Base-by-base conservation (phyloP, 31 red algal genomes). In the Endocladia muricata region DNA sequence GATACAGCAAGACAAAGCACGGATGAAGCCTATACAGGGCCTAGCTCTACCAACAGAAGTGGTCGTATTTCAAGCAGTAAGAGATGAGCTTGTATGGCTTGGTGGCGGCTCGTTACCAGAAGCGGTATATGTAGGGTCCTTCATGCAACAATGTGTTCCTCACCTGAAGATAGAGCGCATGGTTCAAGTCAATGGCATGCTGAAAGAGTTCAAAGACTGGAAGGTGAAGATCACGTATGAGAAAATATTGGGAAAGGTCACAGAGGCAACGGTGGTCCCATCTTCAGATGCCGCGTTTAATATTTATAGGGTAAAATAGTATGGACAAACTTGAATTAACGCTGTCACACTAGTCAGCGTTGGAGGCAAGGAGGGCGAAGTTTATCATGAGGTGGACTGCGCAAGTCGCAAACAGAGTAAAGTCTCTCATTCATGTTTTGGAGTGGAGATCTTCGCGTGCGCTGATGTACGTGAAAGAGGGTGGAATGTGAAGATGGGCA, bases 271-370 rank as follows among this genome's bases (percentile, higher is more conserved):
- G 31, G 0, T 76, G 0, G 69, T 56, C 6, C 68, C 68, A 5
- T 86, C 77, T 48, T 86, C 69, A 31, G 82, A 86, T 41, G 71
- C 80, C 39, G 26, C 80, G 3, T 84, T 74, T 48, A 84, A 84
- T 51, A 73, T 73, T 40, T 73, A 67, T 2, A 21, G 25, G 26
- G 9, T 4, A 6, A 31, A 74, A 41, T 6, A 55, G 17, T 73
- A 84, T 33, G 80, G 80, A 2, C 1, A 84, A 56, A 74, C 66
- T 54, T 54, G 80, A 11, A 48, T 81, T 34, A 36, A 74, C 17
- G 29, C 33, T 13, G 68, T 29, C 8, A 55, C 65, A 31, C 29
- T 0, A 0, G 73, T 42, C 28, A 41, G 2, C 19, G 55, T 37
- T 8, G 3, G 22, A 11, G 33, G 3, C 26, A 33, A 35, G 6